Evolutionary conservation across 2,329 filamentous ascomycete species (phyloP), one percentile per base, ranked within the genome.

Genomic region (Raffaelea albimanens): DNA sequence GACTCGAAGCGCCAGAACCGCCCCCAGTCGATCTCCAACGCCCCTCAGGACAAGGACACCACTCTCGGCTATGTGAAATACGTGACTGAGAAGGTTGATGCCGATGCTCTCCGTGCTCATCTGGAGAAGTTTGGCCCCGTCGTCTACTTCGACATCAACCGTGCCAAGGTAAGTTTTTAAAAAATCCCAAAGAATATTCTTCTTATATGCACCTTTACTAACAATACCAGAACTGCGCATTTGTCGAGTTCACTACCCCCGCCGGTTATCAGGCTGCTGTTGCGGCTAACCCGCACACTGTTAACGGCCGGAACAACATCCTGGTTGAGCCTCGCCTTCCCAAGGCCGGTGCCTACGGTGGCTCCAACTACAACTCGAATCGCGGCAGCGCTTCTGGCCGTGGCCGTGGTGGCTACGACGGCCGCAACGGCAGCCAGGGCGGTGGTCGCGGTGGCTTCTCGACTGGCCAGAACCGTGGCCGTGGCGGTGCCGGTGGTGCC

Each of bases 21-120:
- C 53, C 78, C 78, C 45, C 83, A 86, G 65, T 78, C 82, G 47
- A 73, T 80, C 57, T 72, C 80, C 48, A 72, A 71, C 44, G 65
- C 73, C 22, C 66, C 69, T n/a, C 62, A 69, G 42, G 85, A 90
- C 59, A 85, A 87, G 59, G 84, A 91, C 53, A 80, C 80, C 52
- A 83, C 83, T 46, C 78, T 89, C 56, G 93, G 85, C 19, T 97
- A 96, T 66, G 88, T 98, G 66, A 95, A 95, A 74, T 95, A 91
- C 58, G 91, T 97, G 44, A 91, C 83, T 44, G 89, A 95, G 31
- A 90, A 89, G 68, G 83, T 98, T 45, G 78, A 87, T 61, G 76
- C 82, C 14, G 78, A 80, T 38, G 79, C 87, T 42, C 73, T 98
- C 50, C 83, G 76, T 64, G 73, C 75, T 46, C 76, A 80, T 46